Evolutionary conservation across 805 yeast genomes (phyloP).

Genomic region (Kodamaea hsintzibuensis): DNA sequence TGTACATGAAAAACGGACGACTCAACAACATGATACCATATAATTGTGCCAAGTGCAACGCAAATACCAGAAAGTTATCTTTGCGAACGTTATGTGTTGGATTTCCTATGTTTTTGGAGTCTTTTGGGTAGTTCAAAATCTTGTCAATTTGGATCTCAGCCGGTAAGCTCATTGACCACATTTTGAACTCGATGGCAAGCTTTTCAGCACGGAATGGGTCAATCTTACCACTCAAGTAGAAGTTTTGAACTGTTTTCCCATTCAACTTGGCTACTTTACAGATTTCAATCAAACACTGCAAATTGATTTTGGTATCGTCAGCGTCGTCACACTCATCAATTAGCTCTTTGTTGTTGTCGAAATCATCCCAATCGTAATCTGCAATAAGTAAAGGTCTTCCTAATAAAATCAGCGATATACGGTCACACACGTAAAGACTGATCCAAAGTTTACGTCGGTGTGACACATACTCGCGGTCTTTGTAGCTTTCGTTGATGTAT

Average conservation of each 20-base stretch:
- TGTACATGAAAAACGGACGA: constrained; percentile 43
- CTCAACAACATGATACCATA: constrained; percentile 38
- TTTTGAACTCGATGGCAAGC: constrained; percentile 36
- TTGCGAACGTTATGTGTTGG: constrained; percentile 9
- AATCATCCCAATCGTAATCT: constrained; percentile 42
- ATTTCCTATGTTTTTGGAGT: constrained; percentile 1
- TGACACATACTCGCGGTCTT: constrained; percentile 23
- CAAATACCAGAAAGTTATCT: constrained; percentile 23
- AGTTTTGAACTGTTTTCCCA: constrained; percentile 30
- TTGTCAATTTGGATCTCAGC: constrained; percentile 27
- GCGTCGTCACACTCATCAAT: constrained; percentile 6
- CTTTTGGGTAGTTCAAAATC: constrained; percentile 15
- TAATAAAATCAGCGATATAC: constrained; percentile 31
- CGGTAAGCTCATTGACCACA: constrained; percentile 35
- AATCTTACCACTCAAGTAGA: constrained; percentile 33
- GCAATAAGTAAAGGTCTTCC: constrained; percentile 40
- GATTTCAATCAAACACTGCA: constrained; percentile 27
- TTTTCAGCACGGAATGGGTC: constrained; percentile 30
- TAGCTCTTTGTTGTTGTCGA: constrained; percentile 19
- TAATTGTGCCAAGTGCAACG: constrained; percentile 38
- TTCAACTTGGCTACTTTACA: constrained; percentile 28
- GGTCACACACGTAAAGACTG: constrained; percentile 35
- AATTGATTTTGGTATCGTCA: constrained; percentile 13
- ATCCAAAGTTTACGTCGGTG: constrained; percentile 38
- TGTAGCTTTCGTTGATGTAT: constrained; percentile 37